Conservation (phyloP, 2,329 filamentous ascomycete species). For the Dactylonectria macrodidyma region DNA sequence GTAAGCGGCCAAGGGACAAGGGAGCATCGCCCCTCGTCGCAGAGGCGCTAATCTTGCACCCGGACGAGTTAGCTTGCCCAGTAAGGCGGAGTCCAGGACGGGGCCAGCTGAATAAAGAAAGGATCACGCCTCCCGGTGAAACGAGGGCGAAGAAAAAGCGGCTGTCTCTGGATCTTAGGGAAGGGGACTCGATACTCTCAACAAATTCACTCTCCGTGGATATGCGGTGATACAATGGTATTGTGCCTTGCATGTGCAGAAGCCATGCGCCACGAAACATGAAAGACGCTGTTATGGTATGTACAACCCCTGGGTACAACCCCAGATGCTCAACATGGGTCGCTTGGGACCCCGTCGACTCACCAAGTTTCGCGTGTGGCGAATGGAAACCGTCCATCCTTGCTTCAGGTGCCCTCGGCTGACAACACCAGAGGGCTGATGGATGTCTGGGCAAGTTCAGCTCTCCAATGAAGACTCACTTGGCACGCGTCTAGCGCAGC, state of each 20-base stretch:
- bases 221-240: not conserved
- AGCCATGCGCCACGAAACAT: not conserved
- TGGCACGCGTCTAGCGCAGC: conserved; percentile 30
- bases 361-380: not conserved
- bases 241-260: not conserved
- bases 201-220: not conserved
- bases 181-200: no score
- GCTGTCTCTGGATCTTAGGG: not conserved
- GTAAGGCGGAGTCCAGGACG: conserved; percentile 25
- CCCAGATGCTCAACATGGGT: not conserved
- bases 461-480: conserved; percentile 29
- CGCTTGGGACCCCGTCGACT: not conserved
- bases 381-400: not conserved
- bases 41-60: conserved; percentile 31
- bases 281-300: no score
- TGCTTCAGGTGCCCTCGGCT: not conserved
- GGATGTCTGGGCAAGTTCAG: conserved; percentile 17
- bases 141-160: conserved; percentile 10
- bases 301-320: not conserved
- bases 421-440: not conserved
- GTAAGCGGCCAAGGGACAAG: not conserved
- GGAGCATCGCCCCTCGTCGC: conserved; percentile 23
- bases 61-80: conserved; percentile 32
- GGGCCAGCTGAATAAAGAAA: conserved; percentile 4
- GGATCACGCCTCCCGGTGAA: conserved; percentile 28